phyloP scores from a whole-genome alignment of 2,329 filamentous ascomycete genomes.

The Alternaria arborescens region DNA sequence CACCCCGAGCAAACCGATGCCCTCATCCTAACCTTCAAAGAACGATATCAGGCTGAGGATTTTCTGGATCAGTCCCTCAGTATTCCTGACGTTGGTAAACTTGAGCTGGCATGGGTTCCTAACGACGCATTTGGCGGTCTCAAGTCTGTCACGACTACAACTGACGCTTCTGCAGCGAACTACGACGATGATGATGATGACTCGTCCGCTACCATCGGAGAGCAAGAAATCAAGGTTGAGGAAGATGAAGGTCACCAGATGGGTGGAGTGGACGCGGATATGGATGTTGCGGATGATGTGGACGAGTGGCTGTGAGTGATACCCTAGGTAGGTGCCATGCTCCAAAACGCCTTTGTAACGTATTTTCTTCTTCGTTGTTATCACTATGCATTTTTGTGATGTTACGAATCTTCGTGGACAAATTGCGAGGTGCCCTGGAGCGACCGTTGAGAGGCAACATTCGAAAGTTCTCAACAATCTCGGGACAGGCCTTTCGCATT shows the following conservation, averaged over 20 bases:
- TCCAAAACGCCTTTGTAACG: background rate
- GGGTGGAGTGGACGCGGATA: conserved; percentile 29
- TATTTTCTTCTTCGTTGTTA: background rate
- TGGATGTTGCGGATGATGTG: conserved; percentile 48
- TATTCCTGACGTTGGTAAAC: conserved; percentile 69
- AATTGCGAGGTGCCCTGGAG: background rate
- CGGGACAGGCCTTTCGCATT: background rate
- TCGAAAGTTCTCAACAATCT: background rate
- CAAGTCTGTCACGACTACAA: conserved; percentile 9
- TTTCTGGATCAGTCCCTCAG: conserved; percentile 64
- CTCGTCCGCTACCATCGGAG: conserved; percentile 22
- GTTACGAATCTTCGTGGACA: background rate
- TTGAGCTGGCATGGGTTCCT: conserved; percentile 73
- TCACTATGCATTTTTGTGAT: conserved; percentile 1
- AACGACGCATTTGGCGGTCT: conserved; percentile 36
- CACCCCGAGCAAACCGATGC: conserved; percentile 51
- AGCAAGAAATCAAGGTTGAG: conserved; percentile 12
- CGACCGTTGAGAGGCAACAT: no score
- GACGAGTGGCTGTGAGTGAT: conserved; percentile 40
- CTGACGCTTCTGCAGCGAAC: background rate
- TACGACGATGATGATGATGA: conserved; percentile 27
- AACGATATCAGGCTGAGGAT: conserved; percentile 71
- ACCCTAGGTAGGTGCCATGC: background rate
- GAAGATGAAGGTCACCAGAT: conserved; percentile 15
- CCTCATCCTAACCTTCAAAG: conserved; percentile 54